phyloP scores from a whole-genome alignment of 495 filamentous ascomycete species.

The Neurospora tetrasperma region DNA sequence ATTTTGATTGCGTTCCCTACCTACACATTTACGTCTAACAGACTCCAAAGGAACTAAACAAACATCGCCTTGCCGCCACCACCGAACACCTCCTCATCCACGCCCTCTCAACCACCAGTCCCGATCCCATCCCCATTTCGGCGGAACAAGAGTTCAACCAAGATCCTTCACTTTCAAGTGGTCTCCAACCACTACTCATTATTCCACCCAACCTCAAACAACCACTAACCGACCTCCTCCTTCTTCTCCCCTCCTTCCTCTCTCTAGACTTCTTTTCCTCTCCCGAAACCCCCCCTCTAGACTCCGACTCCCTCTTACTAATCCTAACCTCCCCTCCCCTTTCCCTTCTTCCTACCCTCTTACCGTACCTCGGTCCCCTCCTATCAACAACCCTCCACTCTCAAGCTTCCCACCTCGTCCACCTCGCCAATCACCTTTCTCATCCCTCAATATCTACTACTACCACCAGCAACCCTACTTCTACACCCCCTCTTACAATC shows the following conservation, averaged over 20 bases:
- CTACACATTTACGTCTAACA: not conserved
- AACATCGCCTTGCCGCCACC: constrained; percentile 29
- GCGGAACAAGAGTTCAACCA: not conserved
- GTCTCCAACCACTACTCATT: not conserved
- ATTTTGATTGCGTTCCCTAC: too few species aligned
- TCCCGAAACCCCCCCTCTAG: not conserved
- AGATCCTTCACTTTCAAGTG: not conserved
- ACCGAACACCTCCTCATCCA: constrained; percentile 30
- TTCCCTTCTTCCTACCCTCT: not conserved
- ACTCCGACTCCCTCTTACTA: not conserved
- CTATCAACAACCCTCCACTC: not conserved
- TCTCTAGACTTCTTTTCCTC: not conserved
- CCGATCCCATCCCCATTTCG: not conserved
- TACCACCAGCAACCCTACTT: too few species aligned
- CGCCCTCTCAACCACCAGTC: constrained; percentile 21
- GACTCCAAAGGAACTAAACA: constrained; percentile 28
- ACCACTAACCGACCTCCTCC: not conserved
- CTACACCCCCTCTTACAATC: not conserved
- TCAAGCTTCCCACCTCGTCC: not conserved
- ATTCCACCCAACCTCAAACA: not conserved
- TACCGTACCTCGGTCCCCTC: not conserved
- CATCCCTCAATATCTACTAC: not conserved
- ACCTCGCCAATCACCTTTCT: not conserved
- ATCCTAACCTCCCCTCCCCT: not conserved
- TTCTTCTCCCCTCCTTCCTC: not conserved